Evolutionary conservation across 2,329 filamentous ascomycete species (phyloP), one percentile per base, ranked within the genome.

Genomic region (Diplodia sapinea): DNA sequence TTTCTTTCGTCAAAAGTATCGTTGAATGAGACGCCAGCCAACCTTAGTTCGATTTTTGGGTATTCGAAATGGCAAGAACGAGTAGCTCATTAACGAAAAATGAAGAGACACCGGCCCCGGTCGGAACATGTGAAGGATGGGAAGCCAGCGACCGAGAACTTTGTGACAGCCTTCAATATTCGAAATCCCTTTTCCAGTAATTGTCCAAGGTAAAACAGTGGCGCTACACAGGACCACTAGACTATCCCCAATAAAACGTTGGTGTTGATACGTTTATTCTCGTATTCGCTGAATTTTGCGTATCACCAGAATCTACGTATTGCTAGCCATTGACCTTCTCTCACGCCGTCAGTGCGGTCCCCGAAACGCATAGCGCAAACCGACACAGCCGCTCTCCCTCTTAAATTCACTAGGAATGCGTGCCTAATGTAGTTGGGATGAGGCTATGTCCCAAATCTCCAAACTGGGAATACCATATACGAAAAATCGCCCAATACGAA

Each of bases 1-100:
- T 54, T 13, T 52, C 55, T 33, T 67, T 67, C 12, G 29, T 62
- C 26, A 62, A 50, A 52, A 56, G 62, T n/a, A 49, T 62, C n/a
- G 43, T 20, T 47, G 7, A 47, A 11, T 20, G 17, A 47, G 43
- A 47, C 11, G 7, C 17, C 43, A 11, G 9, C 43, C n/a, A 3
- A 7, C 2, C 20, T 9, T n/a, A 1, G 9, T 47, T 12, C 23
- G 17, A 47, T 20, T 17, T 47, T 11, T 47, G 17, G 43, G n/a
- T 17, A 7, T 47, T n/a, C 3, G 11, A 20, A 47, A 47, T 9
- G 43, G 43, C 17, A n/a, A 8, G 5, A 47, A 47, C 7, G n/a
- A 47, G 17, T 20, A 20, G 43, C 12, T 20, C 7, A 20, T 3
- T 4, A 13, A 9, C 2, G 11, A 12, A 36, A 36, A 3, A 11